A percentile compares a stretch with the other conserved stretches of the same genome.
Conservation (phyloP, 1,284 basidiomycete genomes). For the Trichosporon sp. region DNA sequence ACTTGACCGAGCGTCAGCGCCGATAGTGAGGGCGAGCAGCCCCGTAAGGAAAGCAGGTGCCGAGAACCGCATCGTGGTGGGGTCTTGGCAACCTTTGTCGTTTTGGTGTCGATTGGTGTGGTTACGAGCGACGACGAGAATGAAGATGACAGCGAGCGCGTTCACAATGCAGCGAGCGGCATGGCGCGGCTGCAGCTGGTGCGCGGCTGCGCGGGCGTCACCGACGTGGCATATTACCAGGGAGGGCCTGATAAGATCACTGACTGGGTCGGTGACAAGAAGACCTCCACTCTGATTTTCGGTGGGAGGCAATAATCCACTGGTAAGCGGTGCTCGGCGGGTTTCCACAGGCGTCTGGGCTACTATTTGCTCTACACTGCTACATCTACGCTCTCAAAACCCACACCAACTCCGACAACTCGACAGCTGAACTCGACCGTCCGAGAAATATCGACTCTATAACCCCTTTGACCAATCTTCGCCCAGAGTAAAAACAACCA, state of each 20-base stretch:
- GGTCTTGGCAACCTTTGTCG: neutral
- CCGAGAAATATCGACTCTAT: neutral
- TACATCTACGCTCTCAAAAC: neutral
- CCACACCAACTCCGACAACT: neutral
- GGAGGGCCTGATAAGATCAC: neutral
- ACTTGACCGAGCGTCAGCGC: constrained; percentile 61
- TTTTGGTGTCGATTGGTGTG: neutral
- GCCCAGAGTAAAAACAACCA: neutral
- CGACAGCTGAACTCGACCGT: neutral
- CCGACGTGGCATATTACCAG: neutral
- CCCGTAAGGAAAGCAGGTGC: constrained; percentile 3
- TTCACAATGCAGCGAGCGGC: neutral
- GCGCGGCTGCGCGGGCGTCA: neutral
- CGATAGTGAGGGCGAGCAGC: constrained; percentile 10
- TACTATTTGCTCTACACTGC: neutral
- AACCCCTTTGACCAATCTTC: neutral
- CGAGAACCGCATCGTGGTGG: constrained; percentile 11
- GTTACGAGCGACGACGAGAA: neutral
- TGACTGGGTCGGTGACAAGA: too few species aligned
- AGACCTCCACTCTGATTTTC: constrained; percentile 5
- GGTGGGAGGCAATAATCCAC: neutral
- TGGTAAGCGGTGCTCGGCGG: neutral
- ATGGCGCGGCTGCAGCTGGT: neutral
- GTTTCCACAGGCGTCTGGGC: neutral
- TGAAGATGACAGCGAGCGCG: neutral